Percentiles rank a stretch among this genome's conserved stretches.
phyloP scores from a whole-genome alignment of 169 alveolate species.

The Perkinsus olseni region DNA sequence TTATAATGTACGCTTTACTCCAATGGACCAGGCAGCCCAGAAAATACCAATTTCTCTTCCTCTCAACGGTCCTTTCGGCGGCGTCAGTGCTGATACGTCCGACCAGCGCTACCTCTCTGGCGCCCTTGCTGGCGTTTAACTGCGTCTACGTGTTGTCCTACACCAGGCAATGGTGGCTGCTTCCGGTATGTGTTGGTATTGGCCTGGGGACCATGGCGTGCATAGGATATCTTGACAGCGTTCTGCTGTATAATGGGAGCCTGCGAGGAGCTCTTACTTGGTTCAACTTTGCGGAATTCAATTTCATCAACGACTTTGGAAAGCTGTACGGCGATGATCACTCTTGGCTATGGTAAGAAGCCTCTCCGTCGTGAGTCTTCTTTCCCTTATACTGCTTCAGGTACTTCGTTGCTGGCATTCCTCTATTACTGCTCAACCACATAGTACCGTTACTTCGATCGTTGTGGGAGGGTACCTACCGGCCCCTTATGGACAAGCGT shows the following conservation, averaged over 20 bases:
- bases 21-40: neutral
- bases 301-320: constrained; percentile 11
- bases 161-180: neutral
- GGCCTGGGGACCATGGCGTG: neutral
- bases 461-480: neutral
- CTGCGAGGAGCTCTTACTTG: neutral
- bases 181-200: neutral
- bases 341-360: neutral
- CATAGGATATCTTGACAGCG: neutral
- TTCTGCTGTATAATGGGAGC: neutral
- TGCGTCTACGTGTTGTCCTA: neutral
- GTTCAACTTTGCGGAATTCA: constrained; percentile 13
- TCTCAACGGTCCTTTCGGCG: neutral
- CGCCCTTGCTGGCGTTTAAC: neutral
- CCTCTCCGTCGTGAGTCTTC: neutral
- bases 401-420: neutral
- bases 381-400: neutral
- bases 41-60: neutral
- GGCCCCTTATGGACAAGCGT: neutral
- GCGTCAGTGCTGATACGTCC: constrained; percentile 11
- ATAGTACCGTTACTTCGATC: neutral
- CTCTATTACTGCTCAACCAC: neutral
- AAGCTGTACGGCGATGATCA: neutral
- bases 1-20: neutral
- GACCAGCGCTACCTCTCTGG: constrained; percentile 7